Conservation (phyloP, 2,329 filamentous ascomycete species). For the Colletotrichum incanum region DNA sequence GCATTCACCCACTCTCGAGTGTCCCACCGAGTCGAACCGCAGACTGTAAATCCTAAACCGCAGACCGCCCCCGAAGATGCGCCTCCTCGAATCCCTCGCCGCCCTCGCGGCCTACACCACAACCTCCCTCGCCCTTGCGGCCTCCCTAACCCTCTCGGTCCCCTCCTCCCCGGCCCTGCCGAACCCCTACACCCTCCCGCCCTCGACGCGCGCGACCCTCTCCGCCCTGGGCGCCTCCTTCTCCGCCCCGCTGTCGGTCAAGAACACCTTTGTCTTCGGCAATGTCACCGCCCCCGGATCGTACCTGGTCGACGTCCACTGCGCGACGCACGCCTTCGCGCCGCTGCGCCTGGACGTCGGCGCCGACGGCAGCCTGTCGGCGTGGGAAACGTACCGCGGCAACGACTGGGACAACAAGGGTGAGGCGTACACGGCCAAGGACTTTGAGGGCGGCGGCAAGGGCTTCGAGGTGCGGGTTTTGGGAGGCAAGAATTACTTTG, state of each 20-base stretch:
- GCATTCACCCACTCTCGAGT: background rate
- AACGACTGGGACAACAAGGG: conserved; percentile 94
- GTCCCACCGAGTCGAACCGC: conserved; percentile 17
- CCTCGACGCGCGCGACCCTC: conserved; percentile 77
- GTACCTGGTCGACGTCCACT: conserved; percentile 88
- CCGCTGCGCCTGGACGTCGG: conserved; percentile 85
- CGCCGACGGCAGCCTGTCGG: conserved; percentile 65
- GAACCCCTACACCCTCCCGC: conserved; percentile 70
- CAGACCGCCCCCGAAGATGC: conserved; percentile 52
- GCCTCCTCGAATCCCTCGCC: conserved; percentile 51
- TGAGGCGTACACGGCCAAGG: conserved; percentile 62
- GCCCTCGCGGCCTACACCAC: conserved; percentile 56
- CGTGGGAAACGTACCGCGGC: conserved; percentile 89
- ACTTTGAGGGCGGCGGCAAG: conserved; percentile 44
- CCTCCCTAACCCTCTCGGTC: conserved; percentile 64
- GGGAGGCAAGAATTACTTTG: conserved; percentile 81
- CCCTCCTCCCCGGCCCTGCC: conserved; percentile 56
- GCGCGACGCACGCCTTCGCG: conserved; percentile 81
- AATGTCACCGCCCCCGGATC: conserved; percentile 77
- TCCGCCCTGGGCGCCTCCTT: conserved; percentile 56
- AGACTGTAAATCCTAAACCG: conserved; percentile 7
- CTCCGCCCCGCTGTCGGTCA: conserved; percentile 75
- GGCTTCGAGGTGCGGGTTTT: conserved; percentile 75
- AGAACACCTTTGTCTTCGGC: conserved; percentile 82
- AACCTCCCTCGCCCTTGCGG: conserved; percentile 51